Conservation (phyloP, 192 early-diverging fungal genomes). For the Coemansia aciculifera region DNA sequence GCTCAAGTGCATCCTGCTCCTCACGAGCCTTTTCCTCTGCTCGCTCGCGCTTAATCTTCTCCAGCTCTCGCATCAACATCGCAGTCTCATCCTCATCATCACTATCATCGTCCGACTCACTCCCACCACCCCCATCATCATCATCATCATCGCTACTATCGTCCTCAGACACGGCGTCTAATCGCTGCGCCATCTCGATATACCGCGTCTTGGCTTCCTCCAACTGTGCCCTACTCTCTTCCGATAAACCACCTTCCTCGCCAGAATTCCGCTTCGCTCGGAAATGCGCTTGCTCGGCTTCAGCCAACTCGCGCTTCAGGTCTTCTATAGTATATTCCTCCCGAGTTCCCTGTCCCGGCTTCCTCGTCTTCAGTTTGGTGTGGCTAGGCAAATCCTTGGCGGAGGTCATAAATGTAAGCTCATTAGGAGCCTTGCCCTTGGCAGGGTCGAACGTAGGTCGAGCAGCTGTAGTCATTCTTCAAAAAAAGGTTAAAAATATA, state of each 20-base stretch:
- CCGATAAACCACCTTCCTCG: constrained; percentile 8
- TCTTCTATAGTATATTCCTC: constrained; percentile 63
- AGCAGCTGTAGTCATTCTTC: constrained; percentile 63
- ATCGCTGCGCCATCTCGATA: constrained; percentile 45
- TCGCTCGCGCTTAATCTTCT: constrained; percentile 92
- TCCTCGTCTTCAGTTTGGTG: constrained; percentile 76
- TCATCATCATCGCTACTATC: constrained; percentile 59
- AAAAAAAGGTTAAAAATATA: not conserved
- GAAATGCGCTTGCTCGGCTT: constrained; percentile 69
- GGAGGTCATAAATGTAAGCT: constrained; percentile 64
- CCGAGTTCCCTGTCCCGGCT: constrained; percentile 64
- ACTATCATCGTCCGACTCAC: constrained; percentile 19
- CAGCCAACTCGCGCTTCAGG: constrained; percentile 65
- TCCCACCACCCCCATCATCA: constrained; percentile 52
- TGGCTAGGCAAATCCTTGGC: constrained; percentile 73
- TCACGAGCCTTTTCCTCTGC: constrained; percentile 86
- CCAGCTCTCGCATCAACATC: constrained; percentile 75
- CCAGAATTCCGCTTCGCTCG: constrained; percentile 55
- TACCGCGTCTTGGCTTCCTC: constrained; percentile 37
- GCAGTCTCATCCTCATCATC: constrained; percentile 92
- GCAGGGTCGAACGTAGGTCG: constrained; percentile 79
- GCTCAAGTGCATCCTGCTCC: constrained; percentile 52
- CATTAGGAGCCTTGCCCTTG: constrained; percentile 63
- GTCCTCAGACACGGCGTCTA: constrained; percentile 49
- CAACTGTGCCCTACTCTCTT: not conserved